Base-by-base conservation (phyloP, 768 basidiomycete genomes). In the Pseudohyphozyma bogoriensis region DNA sequence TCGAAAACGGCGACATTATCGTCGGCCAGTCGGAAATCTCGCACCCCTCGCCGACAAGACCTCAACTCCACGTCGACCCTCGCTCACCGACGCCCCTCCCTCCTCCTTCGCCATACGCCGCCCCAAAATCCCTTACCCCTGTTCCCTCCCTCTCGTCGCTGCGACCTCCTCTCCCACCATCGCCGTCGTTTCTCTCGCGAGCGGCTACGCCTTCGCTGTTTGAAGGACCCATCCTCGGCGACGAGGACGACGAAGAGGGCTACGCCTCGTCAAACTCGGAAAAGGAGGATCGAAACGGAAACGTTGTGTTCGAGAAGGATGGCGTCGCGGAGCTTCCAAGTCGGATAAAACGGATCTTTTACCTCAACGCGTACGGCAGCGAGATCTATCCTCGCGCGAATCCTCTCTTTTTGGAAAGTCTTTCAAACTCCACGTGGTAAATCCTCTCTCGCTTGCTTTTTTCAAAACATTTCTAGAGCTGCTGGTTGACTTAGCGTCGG, bases 321-420 rank as follows among this genome's bases (percentile, higher is more conserved):
- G 1, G 54, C n/a, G 33, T 18, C 36, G 36, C 47, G 2, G 28
- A 20, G 1, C 46, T 69, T 4, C 47, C 56, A 20, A 32, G 52
- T 10, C 53, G 63, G 37, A 67, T 69, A 31, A 2, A 5, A 20
- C 45, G 65, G 9, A 60, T 69, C 26, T 64, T 69, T 24, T 69
- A 69, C 57, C 59, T 69, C 26, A 60, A 59, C 36, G 51, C 65
- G 11, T 65, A 59, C 29, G 68, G 68, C 18, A 29, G 13, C 42
- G 68, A 69, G 49, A 69, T 62, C 28, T 61, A 28, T 33, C 68
- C 68, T 8, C 49, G 63, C 16, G 65, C 68, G 12, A 65, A 64
- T 54, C 56, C 58, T 2, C 12, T 55, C 10, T 62, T 63, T 33
- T n/a, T 65, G 20, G 58, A 60, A 22, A 55, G 59, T 22, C 39